Evolutionary conservation across 2,329 filamentous ascomycete species (phyloP), one percentile per base, ranked within the genome.

Genomic region (Aureobasidium zeae): DNA sequence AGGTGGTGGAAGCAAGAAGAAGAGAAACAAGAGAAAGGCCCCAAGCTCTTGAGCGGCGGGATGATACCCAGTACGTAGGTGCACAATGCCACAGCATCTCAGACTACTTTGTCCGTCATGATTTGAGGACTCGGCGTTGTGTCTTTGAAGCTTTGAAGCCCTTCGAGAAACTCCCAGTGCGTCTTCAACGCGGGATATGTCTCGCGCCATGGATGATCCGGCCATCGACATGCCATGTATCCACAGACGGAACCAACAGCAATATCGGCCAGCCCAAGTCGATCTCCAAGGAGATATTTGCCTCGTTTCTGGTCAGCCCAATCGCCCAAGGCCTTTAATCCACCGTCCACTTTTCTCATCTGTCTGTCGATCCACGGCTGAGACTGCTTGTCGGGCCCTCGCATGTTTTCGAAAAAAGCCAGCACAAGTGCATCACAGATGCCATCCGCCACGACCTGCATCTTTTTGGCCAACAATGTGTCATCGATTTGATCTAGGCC

Each of bases 81-180:
- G n/a, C n/a, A n/a, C n/a, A n/a, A n/a, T n/a, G n/a, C n/a, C n/a
- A n/a, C n/a, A 29, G 13, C 7, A 16, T 12, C 15, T 51, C 51
- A 63, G 1, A 64, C 61, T 43, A 65, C 53, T 41, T 53, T 50
- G 51, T 65, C 62, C 24, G 50, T 57, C 29, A 63, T 59, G 10
- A 50, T 57, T 49, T 64, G 61, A 16, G 57, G 51, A 17, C 39
- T 49, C 2, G 62, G 62, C 22, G 51, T 49, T 3, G 58, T 64
- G 5, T 50, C 49, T 13, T 51, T 52, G 39, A 64, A 64, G 37
- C 65, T 66, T 50, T 69, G 63, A 1, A 67, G 59, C 17, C 63
- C 63, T 48, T 71, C 60, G 38, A 64, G 41, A 54, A 56, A 63
- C 57, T 52, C 65, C 66, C 63, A 70, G 65, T 49, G 71, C 62